Evolutionary conservation across 1,139 yeast species (phyloP).

Genomic region (Arxiozyma heterogenica): DNA sequence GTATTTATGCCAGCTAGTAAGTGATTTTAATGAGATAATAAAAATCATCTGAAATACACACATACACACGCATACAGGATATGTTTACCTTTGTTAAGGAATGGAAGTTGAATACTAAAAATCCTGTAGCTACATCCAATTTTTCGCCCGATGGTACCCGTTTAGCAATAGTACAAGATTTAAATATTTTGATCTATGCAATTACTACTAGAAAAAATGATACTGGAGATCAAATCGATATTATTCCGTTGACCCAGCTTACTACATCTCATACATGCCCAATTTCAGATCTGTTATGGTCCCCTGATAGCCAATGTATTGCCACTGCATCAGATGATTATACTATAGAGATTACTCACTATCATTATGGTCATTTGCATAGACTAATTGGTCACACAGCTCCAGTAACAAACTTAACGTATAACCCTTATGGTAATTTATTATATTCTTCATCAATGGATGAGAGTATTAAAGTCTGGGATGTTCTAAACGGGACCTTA

Average conservation of each 20-base stretch:
- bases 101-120: neutral
- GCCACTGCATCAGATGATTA: conserved; percentile 87
- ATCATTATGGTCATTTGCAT: conserved; percentile 43
- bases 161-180: conserved; percentile 51
- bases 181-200: conserved; percentile 37
- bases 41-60: neutral
- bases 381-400: conserved; percentile 75
- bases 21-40: neutral
- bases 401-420: conserved; percentile 67
- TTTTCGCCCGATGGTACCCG: conserved; percentile 56
- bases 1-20: neutral
- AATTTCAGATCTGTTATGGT: conserved; percentile 39
- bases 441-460: conserved; percentile 80
- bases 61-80: neutral
- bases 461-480: conserved; percentile 90
- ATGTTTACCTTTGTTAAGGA: neutral
- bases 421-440: conserved; percentile 67
- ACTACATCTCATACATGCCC: conserved; percentile 24
- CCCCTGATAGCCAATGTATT: conserved; percentile 62
- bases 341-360: conserved; percentile 68
- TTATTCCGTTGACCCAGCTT: neutral
- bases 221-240: neutral
- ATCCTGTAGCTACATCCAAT: conserved; percentile 38
- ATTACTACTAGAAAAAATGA: neutral
- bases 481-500: conserved; percentile 58